Percentiles rank a stretch among this genome's conserved stretches.
Evolutionary conservation across 139 green algal species (phyloP).

Genomic region (Chlamydomonas sphaeroides): DNA sequence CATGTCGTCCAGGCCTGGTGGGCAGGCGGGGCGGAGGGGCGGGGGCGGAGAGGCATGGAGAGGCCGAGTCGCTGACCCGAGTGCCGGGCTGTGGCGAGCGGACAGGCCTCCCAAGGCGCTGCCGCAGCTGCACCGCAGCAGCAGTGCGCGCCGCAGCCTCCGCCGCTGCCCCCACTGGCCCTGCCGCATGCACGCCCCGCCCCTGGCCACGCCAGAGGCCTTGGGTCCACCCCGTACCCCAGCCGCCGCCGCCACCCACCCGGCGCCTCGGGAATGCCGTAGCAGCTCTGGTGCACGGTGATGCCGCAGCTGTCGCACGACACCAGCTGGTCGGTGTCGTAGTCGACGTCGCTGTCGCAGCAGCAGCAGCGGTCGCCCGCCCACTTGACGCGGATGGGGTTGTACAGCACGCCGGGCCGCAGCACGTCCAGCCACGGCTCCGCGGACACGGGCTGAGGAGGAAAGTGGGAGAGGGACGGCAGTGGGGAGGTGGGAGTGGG

Average conservation of each 20-base stretch:
- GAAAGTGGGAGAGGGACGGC: too few species aligned
- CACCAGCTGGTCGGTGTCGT: constrained; percentile 91
- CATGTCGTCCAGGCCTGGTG: constrained; percentile 68
- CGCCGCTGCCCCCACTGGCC: too few species aligned
- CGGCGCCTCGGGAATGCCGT: constrained; percentile 85
- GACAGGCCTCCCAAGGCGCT: too few species aligned
- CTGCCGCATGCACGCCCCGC: too few species aligned
- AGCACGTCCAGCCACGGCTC: constrained; percentile 61
- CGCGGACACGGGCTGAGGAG: constrained; percentile 18
- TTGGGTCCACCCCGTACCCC: too few species aligned
- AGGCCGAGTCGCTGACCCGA: too few species aligned
- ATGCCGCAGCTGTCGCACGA: constrained; percentile 88
- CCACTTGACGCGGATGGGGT: constrained; percentile 60
- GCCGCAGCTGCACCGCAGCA: too few species aligned
- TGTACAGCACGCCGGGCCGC: constrained; percentile 31
- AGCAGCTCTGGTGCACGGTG: constrained; percentile 93
- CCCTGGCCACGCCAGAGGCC: too few species aligned
- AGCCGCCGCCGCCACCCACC: background rate
- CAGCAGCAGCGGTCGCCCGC: constrained; percentile 74
- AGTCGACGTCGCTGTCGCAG: constrained; percentile 93
- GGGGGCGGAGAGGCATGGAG: background rate
- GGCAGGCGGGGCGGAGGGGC: background rate
- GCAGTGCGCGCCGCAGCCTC: too few species aligned
- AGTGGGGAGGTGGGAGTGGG: too few species aligned
- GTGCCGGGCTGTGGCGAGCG: too few species aligned